A percentile compares a stretch with the other conserved stretches of the same genome.
These are phyloP conservation scores for Didymella lethalis DNA, from an alignment of 2,329 filamentous ascomycete genomes.

Conservation along the genomic window DNA sequence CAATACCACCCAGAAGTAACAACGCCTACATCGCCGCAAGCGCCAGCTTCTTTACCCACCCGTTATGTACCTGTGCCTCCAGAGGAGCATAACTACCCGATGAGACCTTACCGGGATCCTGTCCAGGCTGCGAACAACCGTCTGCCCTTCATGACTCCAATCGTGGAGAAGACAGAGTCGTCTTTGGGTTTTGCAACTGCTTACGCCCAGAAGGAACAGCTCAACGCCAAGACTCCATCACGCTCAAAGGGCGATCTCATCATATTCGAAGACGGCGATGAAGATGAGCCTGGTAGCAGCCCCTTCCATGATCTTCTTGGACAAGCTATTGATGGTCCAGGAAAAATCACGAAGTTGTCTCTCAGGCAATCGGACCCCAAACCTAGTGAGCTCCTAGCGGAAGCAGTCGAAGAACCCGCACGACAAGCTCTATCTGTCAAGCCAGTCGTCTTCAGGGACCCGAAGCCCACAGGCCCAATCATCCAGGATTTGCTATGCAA, in stretches of 20 bases:
- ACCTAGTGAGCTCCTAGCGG: slow-evolving; percentile 30
- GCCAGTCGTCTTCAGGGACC: slow-evolving; percentile 50
- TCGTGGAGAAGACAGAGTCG: slow-evolving; percentile 92
- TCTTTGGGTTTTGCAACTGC: slow-evolving; percentile 68
- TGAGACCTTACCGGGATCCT: slow-evolving; percentile 81
- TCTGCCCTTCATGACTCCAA: slow-evolving; percentile 97
- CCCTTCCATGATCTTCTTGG: slow-evolving; percentile 73
- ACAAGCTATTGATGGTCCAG: slow-evolving; percentile 53
- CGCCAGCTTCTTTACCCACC: slow-evolving; percentile 54
- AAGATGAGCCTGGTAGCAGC: slow-evolving; percentile 67
- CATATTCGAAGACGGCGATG: slow-evolving; percentile 50
- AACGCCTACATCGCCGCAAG: slow-evolving; percentile 58
- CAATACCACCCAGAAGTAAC: slow-evolving; percentile 51
- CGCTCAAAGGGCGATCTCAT: slow-evolving; percentile 58
- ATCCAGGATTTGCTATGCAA: slow-evolving; percentile 88
- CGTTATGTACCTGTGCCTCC: slow-evolving; percentile 82
- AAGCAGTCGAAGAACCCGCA: slow-evolving; percentile 22
- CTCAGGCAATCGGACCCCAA: slow-evolving; percentile 55
- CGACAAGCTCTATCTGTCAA: slow-evolving; percentile 35
- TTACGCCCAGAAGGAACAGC: slow-evolving; percentile 63
- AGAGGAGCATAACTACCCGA: slow-evolving; percentile 84
- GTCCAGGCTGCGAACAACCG: slow-evolving; percentile 84
- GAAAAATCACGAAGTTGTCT: slow-evolving; percentile 60
- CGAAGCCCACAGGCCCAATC: slow-evolving; percentile 70
- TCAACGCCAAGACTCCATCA: slow-evolving; percentile 79